Conservation (phyloP, 441 rosid species). For the Monsonia emarginata region DNA sequence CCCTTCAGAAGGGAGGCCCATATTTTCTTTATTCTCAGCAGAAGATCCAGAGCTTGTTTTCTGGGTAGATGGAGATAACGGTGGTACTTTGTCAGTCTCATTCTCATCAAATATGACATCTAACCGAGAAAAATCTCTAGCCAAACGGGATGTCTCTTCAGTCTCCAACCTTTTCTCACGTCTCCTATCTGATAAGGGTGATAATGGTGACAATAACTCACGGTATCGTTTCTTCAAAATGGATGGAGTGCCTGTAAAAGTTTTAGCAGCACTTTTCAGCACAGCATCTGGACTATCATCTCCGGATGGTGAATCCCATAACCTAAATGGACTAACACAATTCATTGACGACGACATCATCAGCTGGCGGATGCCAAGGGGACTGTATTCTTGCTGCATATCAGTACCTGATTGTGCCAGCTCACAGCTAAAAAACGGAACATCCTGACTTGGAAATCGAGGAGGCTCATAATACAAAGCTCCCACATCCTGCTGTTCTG, state of each 20-base stretch:
- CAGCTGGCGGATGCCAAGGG: constrained; percentile 92
- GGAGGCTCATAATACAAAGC: constrained; percentile 93
- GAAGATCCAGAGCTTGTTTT: constrained; percentile 24
- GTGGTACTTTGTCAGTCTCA: constrained; percentile 26
- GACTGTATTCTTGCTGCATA: constrained; percentile 86
- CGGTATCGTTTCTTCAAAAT: constrained; percentile 79
- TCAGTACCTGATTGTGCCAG: constrained; percentile 71
- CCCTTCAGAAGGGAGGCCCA: constrained; percentile 27
- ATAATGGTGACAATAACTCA: constrained; percentile 63
- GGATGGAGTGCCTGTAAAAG: constrained; percentile 66
- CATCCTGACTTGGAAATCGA: constrained; percentile 82
- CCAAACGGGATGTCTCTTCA: constrained; percentile 48
- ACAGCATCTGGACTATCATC: constrained; percentile 67
- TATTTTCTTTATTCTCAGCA: constrained; percentile 50
- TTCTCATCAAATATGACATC: constrained; percentile 60
- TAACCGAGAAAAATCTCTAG: constrained; percentile 64
- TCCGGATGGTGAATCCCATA: constrained; percentile 84
- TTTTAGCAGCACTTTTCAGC: constrained; percentile 69
- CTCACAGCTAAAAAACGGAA: constrained; percentile 94
- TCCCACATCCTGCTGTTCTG: constrained; percentile 48
- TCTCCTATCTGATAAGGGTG: constrained; percentile 59
- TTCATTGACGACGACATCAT: constrained; percentile 70
- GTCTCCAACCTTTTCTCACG: constrained; percentile 60
- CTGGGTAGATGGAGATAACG: constrained; percentile 27
- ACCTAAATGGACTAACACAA: constrained; percentile 75